Base-by-base conservation (phyloP, 169 alveolate genomes). In the Cryptosporidium viatorum region DNA sequence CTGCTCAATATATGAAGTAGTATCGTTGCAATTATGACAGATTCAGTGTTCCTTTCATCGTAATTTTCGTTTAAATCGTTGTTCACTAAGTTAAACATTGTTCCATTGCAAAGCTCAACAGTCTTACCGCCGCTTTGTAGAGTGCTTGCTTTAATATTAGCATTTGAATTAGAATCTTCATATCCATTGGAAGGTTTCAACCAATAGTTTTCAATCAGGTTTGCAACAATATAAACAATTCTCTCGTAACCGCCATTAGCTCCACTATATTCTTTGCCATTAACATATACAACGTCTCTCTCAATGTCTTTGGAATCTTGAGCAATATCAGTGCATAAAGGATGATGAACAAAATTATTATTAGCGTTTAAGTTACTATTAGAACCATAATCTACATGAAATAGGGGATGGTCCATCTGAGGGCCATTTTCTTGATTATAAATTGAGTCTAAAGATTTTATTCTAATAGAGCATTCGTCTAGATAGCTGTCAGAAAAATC, bases 291-390 rank as follows among this genome's bases (percentile, higher is more conserved):
- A 39, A 80, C 50, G 59, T 80, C 89, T 80, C 89, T 59, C 26
- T 80, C 89, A 60, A 80, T 80, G 37, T 80, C 89, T n/a, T 80
- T 80, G 10, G 74, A 67, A 65, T 80, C 89, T 48, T 80, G 89
- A 37, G 89, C 89, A 62, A 80, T 80, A 59, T 80, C 89, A 45
- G 67, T 59, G 41, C 89, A 80, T 62, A 80, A 12, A 16, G 89
- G 75, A 26, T 43, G 65, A 41, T 80, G 89, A 8, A 48, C 50
- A 43, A 29, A 45, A 39, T 60, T 43, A 43, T 21, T 31, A 39
- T 45, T 37, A 14, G 23, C 29, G 6, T 14, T 12, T 26, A 31
- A 65, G 48, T n/a, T 37, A 10, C 59, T 29, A 35, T 48, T 62
- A 33, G 41, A 12, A 16, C 21, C 21, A 26, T 41, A 50, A 62